Percentiles rank a stretch among this genome's conserved stretches.
phyloP scores from a whole-genome alignment of 768 basidiomycete genomes.

The Boletus speciosus region DNA sequence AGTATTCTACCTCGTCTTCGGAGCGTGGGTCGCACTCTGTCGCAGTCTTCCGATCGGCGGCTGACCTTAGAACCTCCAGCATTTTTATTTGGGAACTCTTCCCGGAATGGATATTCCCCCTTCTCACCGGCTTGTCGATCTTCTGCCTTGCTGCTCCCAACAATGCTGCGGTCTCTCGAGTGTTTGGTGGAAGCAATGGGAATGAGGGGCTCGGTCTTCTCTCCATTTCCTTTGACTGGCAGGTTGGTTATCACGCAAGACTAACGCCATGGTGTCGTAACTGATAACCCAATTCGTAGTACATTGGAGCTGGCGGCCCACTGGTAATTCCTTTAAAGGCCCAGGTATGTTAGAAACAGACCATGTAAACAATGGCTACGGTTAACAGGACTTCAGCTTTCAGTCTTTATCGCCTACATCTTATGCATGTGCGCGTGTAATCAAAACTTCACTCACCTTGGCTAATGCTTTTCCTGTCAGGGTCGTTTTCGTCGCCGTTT shows the following conservation, averaged over 20 bases:
- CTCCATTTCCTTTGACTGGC: conserved; percentile 61
- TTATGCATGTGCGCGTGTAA: conserved; percentile 45
- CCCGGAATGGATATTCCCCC: conserved; percentile 45
- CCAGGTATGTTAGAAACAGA: conserved; percentile 28
- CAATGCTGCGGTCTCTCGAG: conserved; percentile 46
- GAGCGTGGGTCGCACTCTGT: conserved; percentile 32
- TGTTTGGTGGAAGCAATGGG: conserved; percentile 60
- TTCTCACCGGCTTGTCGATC: conserved; percentile 58
- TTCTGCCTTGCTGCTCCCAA: conserved; percentile 56
- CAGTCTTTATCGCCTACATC: conserved; percentile 45
- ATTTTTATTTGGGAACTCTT: conserved; percentile 33
- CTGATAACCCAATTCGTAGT: conserved; percentile 9
- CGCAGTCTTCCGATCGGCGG: background rate
- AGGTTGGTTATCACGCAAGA: conserved; percentile 34
- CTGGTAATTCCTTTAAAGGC: conserved; percentile 53
- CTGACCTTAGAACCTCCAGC: conserved; percentile 15
- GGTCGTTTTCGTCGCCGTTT: conserved; percentile 35
- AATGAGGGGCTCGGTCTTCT: conserved; percentile 64
- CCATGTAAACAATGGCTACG: background rate
- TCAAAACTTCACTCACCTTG: background rate
- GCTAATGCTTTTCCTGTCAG: conserved; percentile 11
- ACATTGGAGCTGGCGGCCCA: conserved; percentile 30
- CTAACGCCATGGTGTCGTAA: background rate
- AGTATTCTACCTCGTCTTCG: conserved; percentile 24
- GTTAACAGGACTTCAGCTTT: conserved; percentile 29